These are phyloP conservation scores for Candida coquimbonensis DNA, from an alignment of 805 yeast genomes.

Conservation along the genomic window DNA sequence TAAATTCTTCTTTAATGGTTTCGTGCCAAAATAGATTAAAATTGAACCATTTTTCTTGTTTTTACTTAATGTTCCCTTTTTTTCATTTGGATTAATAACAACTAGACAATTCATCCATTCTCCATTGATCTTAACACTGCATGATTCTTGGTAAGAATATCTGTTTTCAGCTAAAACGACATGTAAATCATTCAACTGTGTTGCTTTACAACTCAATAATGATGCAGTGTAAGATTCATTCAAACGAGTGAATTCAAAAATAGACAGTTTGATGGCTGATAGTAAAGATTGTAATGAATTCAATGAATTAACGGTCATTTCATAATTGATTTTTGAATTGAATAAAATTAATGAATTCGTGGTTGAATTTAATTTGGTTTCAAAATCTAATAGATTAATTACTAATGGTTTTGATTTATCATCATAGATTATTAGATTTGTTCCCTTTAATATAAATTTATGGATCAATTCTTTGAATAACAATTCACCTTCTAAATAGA, in stretches of 20 bases:
- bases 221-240: slow-evolving; percentile 65
- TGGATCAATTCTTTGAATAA: slow-evolving; percentile 24
- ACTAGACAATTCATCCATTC: slow-evolving; percentile 53
- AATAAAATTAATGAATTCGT: neutral
- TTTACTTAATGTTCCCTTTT: neutral
- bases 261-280: slow-evolving; percentile 45
- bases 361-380: neutral
- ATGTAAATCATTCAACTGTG: slow-evolving; percentile 49
- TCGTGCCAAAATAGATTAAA: slow-evolving; percentile 43
- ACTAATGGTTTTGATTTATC: slow-evolving; percentile 30
- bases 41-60: slow-evolving; percentile 39
- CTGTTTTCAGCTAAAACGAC: slow-evolving; percentile 45
- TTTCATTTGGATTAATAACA: slow-evolving; percentile 40
- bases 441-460: slow-evolving; percentile 32
- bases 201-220: slow-evolving; percentile 49
- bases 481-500: slow-evolving; percentile 44
- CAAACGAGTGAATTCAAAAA: slow-evolving; percentile 48
- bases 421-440: slow-evolving; percentile 41
- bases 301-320: slow-evolving; percentile 14
- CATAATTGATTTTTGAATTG: slow-evolving; percentile 13
- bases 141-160: slow-evolving; percentile 50
- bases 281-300: slow-evolving; percentile 29
- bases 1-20: slow-evolving; percentile 42
- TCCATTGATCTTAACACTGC: slow-evolving; percentile 48
- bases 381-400: slow-evolving; percentile 13